Percentiles rank a stretch among this genome's conserved stretches.
These are phyloP conservation scores for Hemerocallis citrina DNA, from an alignment of 106 monocot genomes.

Conservation along the genomic window DNA sequence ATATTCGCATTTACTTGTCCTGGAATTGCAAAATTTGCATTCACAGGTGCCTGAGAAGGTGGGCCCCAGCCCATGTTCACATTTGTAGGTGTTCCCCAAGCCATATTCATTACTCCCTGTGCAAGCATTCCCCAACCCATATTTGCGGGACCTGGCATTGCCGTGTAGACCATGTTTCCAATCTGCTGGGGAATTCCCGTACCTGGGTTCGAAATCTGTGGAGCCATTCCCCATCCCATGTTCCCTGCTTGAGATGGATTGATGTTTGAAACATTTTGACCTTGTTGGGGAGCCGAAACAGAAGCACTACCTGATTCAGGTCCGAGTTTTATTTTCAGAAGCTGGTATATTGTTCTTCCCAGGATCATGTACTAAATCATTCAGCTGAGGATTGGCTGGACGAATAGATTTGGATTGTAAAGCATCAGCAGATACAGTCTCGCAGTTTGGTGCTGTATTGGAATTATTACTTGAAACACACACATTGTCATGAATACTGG, in stretches of 20 bases:
- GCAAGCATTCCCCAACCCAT: constrained; percentile 6
- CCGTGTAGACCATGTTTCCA: constrained; percentile 1
- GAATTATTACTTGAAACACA: background rate
- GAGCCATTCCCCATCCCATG: background rate
- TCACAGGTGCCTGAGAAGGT: background rate
- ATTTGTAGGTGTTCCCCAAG: constrained; percentile 1
- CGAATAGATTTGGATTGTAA: constrained; percentile 9
- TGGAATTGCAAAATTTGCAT: background rate
- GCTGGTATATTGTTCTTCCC: too few relatives aligned
- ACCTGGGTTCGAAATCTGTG: background rate
- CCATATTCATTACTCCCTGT: constrained; percentile 5
- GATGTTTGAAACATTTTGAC: background rate
- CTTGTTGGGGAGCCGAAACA: constrained; percentile 4
- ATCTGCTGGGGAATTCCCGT: background rate
- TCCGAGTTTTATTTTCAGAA: too few relatives aligned
- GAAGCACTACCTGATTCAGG: too few relatives aligned
- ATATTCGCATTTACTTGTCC: constrained; percentile 1
- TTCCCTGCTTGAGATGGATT: constrained; percentile 4
- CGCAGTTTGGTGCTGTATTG: background rate
- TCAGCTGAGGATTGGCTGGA: constrained; percentile 3
- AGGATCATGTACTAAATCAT: background rate
- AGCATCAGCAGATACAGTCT: constrained; percentile 9
- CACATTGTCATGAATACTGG: background rate
- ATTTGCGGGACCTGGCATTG: constrained; percentile 4
- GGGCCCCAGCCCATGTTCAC: constrained; percentile 4